phyloP scores from a whole-genome alignment of 768 basidiomycete genomes.

The Calocera cornea region DNA sequence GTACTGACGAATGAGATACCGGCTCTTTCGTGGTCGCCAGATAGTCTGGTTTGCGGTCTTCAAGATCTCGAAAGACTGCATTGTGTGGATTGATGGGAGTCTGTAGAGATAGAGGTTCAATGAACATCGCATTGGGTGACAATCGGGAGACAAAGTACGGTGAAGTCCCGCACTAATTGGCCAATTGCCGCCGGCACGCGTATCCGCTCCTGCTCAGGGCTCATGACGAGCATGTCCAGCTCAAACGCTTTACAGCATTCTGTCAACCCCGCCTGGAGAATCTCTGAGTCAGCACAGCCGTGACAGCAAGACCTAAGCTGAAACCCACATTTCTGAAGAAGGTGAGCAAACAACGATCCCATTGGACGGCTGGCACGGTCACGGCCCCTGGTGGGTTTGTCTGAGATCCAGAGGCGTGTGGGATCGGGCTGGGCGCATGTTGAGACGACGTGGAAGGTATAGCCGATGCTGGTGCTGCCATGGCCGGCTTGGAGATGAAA shows the following conservation, averaged over 20 bases:
- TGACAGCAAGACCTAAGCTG: not conserved
- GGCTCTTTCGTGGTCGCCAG: conserved; percentile 38
- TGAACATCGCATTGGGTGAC: not conserved
- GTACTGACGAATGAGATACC: conserved; percentile 46
- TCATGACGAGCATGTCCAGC: conserved; percentile 59
- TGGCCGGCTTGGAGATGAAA: not conserved
- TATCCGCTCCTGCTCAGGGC: conserved; percentile 46
- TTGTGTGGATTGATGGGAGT: conserved; percentile 22
- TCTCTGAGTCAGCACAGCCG: not conserved
- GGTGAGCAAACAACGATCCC: conserved; percentile 4
- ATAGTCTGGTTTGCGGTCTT: conserved; percentile 58
- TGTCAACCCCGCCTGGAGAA: not conserved
- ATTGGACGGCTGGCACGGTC: not conserved
- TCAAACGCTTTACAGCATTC: conserved; percentile 39
- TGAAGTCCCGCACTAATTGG: conserved; percentile 37
- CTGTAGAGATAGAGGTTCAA: conserved; percentile 13
- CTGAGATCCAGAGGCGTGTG: not conserved
- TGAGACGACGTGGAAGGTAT: not conserved
- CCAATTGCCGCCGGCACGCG: conserved; percentile 43
- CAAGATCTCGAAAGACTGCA: conserved; percentile 22
- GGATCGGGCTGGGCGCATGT: not conserved
- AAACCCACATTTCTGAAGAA: not conserved
- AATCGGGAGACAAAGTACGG: conserved; percentile 28
- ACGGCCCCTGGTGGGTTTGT: not conserved
- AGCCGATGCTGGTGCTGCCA: not conserved